These are phyloP conservation scores for Elongisporangium anandrum DNA, from an alignment of 352 stramenopile genomes.

Conservation along the genomic window DNA sequence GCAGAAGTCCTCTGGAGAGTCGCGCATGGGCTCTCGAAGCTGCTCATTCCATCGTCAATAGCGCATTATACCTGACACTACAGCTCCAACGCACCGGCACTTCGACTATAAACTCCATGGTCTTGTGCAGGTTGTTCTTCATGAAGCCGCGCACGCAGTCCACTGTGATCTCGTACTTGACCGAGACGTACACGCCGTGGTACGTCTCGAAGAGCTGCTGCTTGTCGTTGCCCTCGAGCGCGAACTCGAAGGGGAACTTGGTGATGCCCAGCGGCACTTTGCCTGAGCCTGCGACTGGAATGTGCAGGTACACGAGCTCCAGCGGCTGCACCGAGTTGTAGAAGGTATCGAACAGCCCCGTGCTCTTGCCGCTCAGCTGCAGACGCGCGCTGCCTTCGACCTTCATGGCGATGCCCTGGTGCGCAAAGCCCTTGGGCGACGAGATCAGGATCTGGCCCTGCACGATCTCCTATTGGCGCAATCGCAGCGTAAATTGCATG, in stretches of 20 bases:
- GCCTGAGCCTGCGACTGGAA: constrained; percentile 56
- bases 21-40: constrained; percentile 49
- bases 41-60: constrained; percentile 6
- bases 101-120: constrained; percentile 91
- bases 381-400: constrained; percentile 78
- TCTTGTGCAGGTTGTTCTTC: constrained; percentile 82
- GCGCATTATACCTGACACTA: too few species aligned
- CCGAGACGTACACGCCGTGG: constrained; percentile 89
- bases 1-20: constrained; percentile 68
- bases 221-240: constrained; percentile 56
- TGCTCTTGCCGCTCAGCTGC: constrained; percentile 76
- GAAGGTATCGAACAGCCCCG: constrained; percentile 81
- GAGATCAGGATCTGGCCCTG: constrained; percentile 84
- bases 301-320: constrained; percentile 83
- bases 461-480: constrained; percentile 54
- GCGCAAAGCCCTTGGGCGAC: constrained; percentile 78
- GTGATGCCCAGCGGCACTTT: constrained; percentile 77
- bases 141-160: constrained; percentile 86
- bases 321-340: constrained; percentile 72
- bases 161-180: constrained; percentile 87
- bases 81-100: constrained; percentile 42
- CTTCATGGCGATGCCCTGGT: constrained; percentile 80
- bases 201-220: constrained; percentile 88
- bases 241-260: constrained; percentile 90
- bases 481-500: constrained; percentile 1